Percentiles rank a stretch among this genome's conserved stretches.
Conservation (phyloP, 257 asterid genomes). For the Solanum habrochaites region DNA sequence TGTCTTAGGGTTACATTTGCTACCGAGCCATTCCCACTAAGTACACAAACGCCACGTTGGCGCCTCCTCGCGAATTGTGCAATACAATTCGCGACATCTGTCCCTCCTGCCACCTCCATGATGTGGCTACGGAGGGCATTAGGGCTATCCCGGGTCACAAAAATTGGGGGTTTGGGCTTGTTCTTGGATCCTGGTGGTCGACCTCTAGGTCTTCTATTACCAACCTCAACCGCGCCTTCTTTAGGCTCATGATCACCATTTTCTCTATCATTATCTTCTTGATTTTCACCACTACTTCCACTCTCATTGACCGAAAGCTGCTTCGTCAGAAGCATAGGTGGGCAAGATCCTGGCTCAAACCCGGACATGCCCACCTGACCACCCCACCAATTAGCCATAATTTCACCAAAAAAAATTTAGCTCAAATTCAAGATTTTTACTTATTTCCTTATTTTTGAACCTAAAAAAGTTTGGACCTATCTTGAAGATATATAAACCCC, state of each 20-base stretch:
- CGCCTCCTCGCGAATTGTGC: conserved; percentile 55
- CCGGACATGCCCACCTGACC: conserved; percentile 44
- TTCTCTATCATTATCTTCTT: conserved; percentile 16
- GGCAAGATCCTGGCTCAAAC: conserved; percentile 22
- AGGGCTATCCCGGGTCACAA: conserved; percentile 60
- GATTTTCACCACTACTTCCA: conserved; percentile 29
- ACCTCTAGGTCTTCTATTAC: conserved; percentile 46
- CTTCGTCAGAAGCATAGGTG: conserved; percentile 9
- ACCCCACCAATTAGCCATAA: conserved; percentile 61
- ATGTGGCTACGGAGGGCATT: conserved; percentile 57
- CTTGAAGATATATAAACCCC: neutral
- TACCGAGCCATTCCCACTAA: conserved; percentile 52
- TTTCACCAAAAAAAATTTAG: neutral
- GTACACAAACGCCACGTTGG: conserved; percentile 56
- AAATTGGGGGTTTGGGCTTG: conserved; percentile 56
- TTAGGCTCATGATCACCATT: conserved; percentile 27
- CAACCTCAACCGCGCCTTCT: conserved; percentile 58
- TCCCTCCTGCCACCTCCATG: conserved; percentile 49
- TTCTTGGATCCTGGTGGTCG: conserved; percentile 62
- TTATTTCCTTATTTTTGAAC: neutral
- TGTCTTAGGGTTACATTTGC: conserved; percentile 55
- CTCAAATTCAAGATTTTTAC: neutral
- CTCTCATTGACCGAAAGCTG: conserved; percentile 22
- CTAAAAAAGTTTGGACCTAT: neutral
- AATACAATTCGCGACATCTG: conserved; percentile 47